A percentile compares a stretch with the other conserved stretches of the same genome.
Evolutionary conservation across 768 basidiomycete species (phyloP).

Genomic region (Suillus variegatus): DNA sequence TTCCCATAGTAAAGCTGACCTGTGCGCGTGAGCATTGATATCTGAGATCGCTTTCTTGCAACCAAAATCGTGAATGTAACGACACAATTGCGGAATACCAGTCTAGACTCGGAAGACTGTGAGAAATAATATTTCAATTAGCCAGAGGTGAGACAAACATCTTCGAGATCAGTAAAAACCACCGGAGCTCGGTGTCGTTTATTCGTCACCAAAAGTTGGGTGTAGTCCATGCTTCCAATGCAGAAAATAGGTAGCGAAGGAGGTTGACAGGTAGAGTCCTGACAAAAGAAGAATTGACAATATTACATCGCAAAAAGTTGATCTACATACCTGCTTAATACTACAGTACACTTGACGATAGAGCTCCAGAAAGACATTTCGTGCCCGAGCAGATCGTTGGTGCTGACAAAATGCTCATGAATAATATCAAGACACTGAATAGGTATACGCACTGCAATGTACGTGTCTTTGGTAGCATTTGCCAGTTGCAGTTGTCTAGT

Average conservation of each 20-base stretch:
- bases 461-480: background rate
- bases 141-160: background rate
- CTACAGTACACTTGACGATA: background rate
- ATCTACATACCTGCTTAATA: background rate
- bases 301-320: background rate
- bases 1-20: background rate
- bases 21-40: background rate
- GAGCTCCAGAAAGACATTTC: background rate
- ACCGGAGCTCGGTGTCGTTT: background rate
- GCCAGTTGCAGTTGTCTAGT: background rate
- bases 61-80: background rate
- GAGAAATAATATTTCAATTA: background rate
- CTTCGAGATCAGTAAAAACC: background rate
- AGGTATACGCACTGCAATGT: background rate
- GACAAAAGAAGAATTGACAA: background rate
- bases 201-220: background rate
- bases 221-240: background rate
- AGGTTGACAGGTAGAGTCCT: background rate
- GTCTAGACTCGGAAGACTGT: background rate
- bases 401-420: background rate
- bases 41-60: background rate
- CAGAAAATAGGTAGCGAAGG: background rate
- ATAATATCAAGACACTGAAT: background rate
- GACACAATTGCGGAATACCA: background rate
- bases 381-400: background rate